Conservation (phyloP, 352 stramenopile genomes). For the Pseudoperonospora humuli region DNA sequence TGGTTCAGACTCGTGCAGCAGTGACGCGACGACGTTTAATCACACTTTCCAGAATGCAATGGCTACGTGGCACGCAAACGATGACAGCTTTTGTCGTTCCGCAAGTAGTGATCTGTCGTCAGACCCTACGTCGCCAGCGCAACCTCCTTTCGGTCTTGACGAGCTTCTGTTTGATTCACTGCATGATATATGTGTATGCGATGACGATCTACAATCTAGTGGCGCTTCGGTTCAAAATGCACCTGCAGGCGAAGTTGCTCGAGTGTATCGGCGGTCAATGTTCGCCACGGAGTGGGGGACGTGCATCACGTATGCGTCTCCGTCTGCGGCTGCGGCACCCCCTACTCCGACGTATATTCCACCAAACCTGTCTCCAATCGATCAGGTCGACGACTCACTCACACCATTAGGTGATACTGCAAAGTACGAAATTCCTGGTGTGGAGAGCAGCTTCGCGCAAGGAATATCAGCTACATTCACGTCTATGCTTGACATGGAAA, state of each 20-base stretch:
- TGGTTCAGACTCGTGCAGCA: not conserved
- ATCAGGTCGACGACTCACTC: slow-evolving; percentile 4
- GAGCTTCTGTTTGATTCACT: slow-evolving; percentile 24
- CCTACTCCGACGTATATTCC: not conserved
- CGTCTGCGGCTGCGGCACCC: not conserved
- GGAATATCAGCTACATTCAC: not conserved
- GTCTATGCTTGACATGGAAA: slow-evolving; percentile 10
- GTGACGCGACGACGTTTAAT: not conserved
- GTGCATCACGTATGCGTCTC: slow-evolving; percentile 9
- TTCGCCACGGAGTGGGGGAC: slow-evolving; percentile 7
- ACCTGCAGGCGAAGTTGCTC: slow-evolving; percentile 11
- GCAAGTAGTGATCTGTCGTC: not conserved
- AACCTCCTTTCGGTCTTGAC: slow-evolving; percentile 18
- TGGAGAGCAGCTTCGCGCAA: slow-evolving; percentile 5
- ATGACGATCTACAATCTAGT: not conserved
- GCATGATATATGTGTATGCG: slow-evolving; percentile 16
- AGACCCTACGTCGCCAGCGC: slow-evolving; percentile 20
- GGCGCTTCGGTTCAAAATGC: slow-evolving; percentile 5
- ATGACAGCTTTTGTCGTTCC: slow-evolving; percentile 1
- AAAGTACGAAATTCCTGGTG: slow-evolving; percentile 4
- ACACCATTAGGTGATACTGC: slow-evolving; percentile 1
- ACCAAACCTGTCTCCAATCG: slow-evolving; percentile 3
- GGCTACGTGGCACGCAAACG: slow-evolving; percentile 5
- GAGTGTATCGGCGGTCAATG: slow-evolving; percentile 8
- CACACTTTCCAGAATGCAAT: slow-evolving; percentile 1